Base-by-base conservation (phyloP, 2,329 filamentous ascomycete genomes). In the Alternaria arborescens region DNA sequence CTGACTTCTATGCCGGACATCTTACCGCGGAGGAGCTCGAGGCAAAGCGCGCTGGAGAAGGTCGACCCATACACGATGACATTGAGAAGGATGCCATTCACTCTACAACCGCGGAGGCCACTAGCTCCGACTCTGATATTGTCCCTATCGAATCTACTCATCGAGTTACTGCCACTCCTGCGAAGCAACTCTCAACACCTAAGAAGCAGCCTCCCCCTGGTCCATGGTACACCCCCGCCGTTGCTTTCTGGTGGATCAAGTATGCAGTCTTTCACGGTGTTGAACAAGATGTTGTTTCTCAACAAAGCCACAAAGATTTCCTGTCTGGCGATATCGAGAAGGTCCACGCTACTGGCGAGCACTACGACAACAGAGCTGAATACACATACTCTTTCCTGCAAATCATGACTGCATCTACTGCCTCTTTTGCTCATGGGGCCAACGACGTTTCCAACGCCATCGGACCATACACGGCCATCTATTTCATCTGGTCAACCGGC, bases 401-500 rank as follows among this genome's bases (percentile, higher is more conserved):
- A 53, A 68, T 77, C 53, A 52, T 80, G 47, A 77, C 89, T 43
- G 89, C 89, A 60, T 89, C 88, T 77, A 91, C 89, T 40, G 88
- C 89, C 4, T 91, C 89, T 1, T 91, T 92, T 70, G 88, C 89
- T 1, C 89, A 91, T 77, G 88, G 88, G 20, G 88, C 88, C 66
- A 91, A 90, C 76, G 88, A 90, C 61, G 85, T 90, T 20, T 81
- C 85, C 65, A 90, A 86, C 71, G 87, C 66, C 14, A 69, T 73
- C 20, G 72, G 70, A 7, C 88, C 88, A 2, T 89, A 86, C 69
- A 86, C 88, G 0, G 85, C 86, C 55, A 87, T 90, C 72, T 91
- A 83, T 78, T 80, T 86, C 65, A 85, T 89, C 69, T 91, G 88
- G 88, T 71, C 79, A 28, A 83, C 81, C 5, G 67, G 58, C 28